Base-by-base conservation (phyloP, 192 early-diverging fungal species). In the Coemansia sp. region DNA sequence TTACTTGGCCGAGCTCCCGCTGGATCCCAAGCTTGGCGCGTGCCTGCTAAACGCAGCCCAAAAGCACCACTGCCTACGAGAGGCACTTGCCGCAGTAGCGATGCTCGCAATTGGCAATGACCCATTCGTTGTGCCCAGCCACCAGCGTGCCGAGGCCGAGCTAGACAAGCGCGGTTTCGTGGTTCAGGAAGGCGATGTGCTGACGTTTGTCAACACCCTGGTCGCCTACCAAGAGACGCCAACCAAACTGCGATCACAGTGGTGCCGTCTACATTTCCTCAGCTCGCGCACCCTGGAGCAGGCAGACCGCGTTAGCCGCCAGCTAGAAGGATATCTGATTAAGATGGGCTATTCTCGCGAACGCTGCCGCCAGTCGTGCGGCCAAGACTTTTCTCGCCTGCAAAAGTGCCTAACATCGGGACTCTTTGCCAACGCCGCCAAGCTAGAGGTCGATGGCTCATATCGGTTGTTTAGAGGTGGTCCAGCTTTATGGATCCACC, bases 1-100 rank as follows among this genome's bases (percentile, higher is more conserved):
- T 24, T 83, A 94, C 22, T 93, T 99, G 92, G 96, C 96, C 18
- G 96, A 97, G 86, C 94, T 97, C 63, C 97, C 96, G 3, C 86
- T 93, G 24, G 96, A 97, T 70, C 96, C 96, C 0, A 90, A 91
- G 85, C 80, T 97, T 38, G 93, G 92, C 41, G 92, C 92, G 52
- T 90, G 93, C 7, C 77, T 98, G 54, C 87, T 99, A 57, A 93
- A 90, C 66, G 84, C 88, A 12, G 93, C 92, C 29, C 89, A 89
- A 10, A 74, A 85, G 60, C 93, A 89, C 71, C 70, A 75, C 12
- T 98, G 97, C 71, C 91, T 93, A 8, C 90, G 94, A 69, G 98
- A 99, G 70, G 90, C 95, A 3, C 83, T 98, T 33, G 89, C 95
- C 0, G 97, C 98, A 61, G 91, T 95, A 20, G 93, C 96, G 7